Base-by-base conservation (phyloP, 345 rosid genomes). In the Chamaenerion angustifolium region DNA sequence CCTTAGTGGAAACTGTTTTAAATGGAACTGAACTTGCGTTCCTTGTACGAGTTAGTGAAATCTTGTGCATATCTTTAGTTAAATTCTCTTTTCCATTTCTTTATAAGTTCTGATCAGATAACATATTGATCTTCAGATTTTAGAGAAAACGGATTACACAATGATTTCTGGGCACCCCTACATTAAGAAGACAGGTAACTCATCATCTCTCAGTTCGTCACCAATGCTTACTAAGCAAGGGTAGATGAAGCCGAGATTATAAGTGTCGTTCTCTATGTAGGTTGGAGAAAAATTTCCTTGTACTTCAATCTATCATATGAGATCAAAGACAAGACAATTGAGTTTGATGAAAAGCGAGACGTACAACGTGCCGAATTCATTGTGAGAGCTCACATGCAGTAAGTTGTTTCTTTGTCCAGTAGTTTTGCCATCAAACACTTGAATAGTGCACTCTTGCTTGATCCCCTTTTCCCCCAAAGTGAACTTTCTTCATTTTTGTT, bases 221-320 rank as follows among this genome's bases (percentile, higher is more conserved):
- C 37, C 37, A 31, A 5, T 31, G 37, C 10, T n/a, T 5, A 31
- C 6, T 12, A 16, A 43, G 40, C 40, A 27, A 3, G 44, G 49
- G 15, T 4, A 31, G 12, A 56, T 56, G 54, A 50, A 49, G 61
- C 60, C 8, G 14, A 31, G 35, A 49, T 48, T 54, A 50, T 51
- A 17, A 40, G 43, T 45, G 27, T 51, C n/a, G 56, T 50, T 45
- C 11, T 40, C 49, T 60, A 45, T 58, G 12, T 58, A 92, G 98
- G 98, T 62, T 92, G 98, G 96, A 87, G 98, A 79, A 87, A 92
- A 60, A 84, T 92, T 49, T 82, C 96, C 5, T 92, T 77, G 66
- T 92, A 82, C 69, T 92, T 92, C 88, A 84, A 84, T 47, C 59
- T 87, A 46, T 87, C 98, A 12, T 92, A 67, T 35, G 98, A 87